Percentiles rank a stretch among this genome's conserved stretches.
Conservation (phyloP, 1,284 basidiomycete genomes). For the Leccinum ponderosum region DNA sequence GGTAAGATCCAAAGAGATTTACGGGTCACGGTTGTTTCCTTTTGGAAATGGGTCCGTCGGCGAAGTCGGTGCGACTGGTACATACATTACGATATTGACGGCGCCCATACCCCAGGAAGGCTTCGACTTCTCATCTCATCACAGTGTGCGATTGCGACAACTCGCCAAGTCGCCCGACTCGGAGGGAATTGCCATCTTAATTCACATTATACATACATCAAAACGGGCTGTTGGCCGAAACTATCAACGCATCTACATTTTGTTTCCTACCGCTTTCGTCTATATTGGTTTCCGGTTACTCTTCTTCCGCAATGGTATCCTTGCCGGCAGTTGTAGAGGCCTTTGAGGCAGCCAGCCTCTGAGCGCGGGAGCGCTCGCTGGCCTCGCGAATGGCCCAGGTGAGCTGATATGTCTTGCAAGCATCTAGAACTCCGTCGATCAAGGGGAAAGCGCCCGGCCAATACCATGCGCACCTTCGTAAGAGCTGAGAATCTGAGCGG, state of each 20-base stretch:
- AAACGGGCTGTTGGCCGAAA: background rate
- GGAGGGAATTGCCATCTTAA: background rate
- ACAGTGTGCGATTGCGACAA: background rate
- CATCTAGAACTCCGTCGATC: conserved; percentile 52
- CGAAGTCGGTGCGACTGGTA: conserved; percentile 57
- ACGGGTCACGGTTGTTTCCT: conserved; percentile 65
- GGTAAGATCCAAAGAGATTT: conserved; percentile 67
- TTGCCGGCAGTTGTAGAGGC: conserved; percentile 16
- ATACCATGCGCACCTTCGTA: conserved; percentile 60
- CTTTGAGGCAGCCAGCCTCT: conserved; percentile 29
- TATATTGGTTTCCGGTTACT: conserved; percentile 15
- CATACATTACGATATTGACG: background rate
- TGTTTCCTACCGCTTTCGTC: background rate
- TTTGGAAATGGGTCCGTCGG: conserved; percentile 41
- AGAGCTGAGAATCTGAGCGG: conserved; percentile 67
- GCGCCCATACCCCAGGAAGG: conserved; percentile 14
- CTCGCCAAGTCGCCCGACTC: background rate
- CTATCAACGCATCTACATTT: conserved; percentile 2
- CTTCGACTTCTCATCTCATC: background rate
- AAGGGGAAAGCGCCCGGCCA: background rate
- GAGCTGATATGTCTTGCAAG: conserved; percentile 84
- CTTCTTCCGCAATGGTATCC: conserved; percentile 30
- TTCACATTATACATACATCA: background rate
- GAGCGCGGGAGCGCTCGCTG: conserved; percentile 58
- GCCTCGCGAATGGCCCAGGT: conserved; percentile 87